Percentiles rank a stretch among this genome's conserved stretches.
These are phyloP conservation scores for Buddleja alternifolia DNA, from an alignment of 257 asterid genomes.

Conservation along the genomic window DNA sequence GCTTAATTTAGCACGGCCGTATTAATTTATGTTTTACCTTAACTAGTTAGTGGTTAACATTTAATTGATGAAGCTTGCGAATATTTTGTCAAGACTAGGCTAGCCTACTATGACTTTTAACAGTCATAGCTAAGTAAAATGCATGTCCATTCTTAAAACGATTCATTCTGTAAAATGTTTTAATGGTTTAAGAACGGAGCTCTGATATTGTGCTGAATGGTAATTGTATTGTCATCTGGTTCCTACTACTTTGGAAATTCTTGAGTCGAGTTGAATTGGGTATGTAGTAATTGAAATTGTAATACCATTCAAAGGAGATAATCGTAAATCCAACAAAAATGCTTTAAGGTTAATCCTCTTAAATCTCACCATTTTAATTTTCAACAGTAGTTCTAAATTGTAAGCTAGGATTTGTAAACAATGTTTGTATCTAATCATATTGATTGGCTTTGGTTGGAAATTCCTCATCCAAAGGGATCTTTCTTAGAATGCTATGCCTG, in stretches of 20 bases:
- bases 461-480: neutral
- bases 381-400: neutral
- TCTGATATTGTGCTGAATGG: neutral
- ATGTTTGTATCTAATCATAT: neutral
- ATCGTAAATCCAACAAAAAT: neutral
- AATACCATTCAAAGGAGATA: neutral
- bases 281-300: neutral
- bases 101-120: no score
- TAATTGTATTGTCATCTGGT: neutral
- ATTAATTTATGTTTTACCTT: no score
- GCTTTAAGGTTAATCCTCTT: conserved; percentile 10
- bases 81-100: no score
- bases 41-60: no score
- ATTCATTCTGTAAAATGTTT: no score
- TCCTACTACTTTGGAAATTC: neutral
- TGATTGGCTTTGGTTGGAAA: conserved; percentile 17
- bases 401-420: neutral
- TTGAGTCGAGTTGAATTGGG: neutral
- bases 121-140: no score
- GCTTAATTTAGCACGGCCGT: no score
- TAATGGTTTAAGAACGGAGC: neutral
- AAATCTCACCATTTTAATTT: neutral
- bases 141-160: no score
- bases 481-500: conserved; percentile 7
- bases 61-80: no score